Evolutionary conservation across 2,329 filamentous ascomycete species (phyloP).

Genomic region (Cladorrhinum sp.): DNA sequence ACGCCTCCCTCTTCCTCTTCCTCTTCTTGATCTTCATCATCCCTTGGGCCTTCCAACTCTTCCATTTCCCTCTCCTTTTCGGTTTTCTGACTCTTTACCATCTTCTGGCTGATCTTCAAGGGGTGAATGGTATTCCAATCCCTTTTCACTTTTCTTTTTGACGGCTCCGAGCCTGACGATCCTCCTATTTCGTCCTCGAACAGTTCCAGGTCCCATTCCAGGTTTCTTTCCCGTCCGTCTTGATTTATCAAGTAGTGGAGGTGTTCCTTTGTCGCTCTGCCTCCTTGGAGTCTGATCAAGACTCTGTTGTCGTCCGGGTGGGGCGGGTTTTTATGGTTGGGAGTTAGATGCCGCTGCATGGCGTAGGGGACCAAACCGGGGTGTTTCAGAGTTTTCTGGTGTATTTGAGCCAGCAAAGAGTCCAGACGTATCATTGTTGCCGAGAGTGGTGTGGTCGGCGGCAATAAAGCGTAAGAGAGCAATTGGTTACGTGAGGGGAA

Average conservation of each 20-base stretch:
- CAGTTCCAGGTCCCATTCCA: conserved; percentile 35
- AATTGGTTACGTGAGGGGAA: conserved; percentile 11
- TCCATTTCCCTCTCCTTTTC: conserved; percentile 2
- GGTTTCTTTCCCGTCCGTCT: conserved; percentile 42
- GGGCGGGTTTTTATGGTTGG: conserved; percentile 12
- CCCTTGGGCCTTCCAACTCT: background rate
- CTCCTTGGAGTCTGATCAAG: conserved; percentile 26
- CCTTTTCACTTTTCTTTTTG: background rate
- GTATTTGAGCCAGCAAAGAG: background rate
- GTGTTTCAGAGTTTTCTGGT: background rate
- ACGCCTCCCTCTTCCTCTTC: conserved; percentile 7
- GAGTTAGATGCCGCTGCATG: background rate
- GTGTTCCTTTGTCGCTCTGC: conserved; percentile 28
- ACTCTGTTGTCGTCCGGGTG: conserved; percentile 17
- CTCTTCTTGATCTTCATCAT: conserved; percentile 18
- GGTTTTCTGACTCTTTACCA: background rate
- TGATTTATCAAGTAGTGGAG: conserved; percentile 39
- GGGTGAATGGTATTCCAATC: background rate
- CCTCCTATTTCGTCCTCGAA: background rate
- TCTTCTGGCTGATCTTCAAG: background rate
- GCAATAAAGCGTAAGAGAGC: conserved; percentile 47
- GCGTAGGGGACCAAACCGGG: background rate
- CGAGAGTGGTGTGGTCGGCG: conserved; percentile 33
- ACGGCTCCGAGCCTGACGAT: conserved; percentile 6
- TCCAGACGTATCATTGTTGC: background rate